A percentile compares a stretch with the other conserved stretches of the same genome.
Conservation (phyloP, 1,284 basidiomycete species). For the Sporisorium exsertum region DNA sequence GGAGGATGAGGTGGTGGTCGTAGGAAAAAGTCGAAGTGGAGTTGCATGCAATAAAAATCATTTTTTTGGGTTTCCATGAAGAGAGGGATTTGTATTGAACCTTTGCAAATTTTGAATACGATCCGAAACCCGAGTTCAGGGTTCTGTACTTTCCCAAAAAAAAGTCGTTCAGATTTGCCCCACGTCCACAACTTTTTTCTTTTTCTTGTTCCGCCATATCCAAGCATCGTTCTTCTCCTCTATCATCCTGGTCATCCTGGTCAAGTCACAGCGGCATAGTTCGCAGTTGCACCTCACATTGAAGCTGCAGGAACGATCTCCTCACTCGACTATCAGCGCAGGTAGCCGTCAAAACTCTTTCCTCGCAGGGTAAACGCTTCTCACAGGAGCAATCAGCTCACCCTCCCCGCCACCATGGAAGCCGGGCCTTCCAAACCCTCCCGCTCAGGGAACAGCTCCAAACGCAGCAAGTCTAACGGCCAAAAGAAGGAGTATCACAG, state of each 20-base stretch:
- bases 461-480: conserved; percentile 7
- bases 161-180: neutral
- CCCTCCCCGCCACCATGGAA: conserved; percentile 26
- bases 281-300: too few species aligned
- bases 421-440: conserved; percentile 41
- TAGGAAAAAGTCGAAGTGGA: conserved; percentile 10
- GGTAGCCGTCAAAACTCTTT: too few species aligned
- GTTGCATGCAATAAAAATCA: conserved; percentile 1
- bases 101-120: conserved; percentile 26
- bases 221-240: neutral
- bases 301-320: too few species aligned
- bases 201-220: conserved; percentile 3
- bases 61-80: neutral
- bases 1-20: neutral
- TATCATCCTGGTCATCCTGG: neutral
- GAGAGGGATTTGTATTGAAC: too few species aligned
- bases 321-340: too few species aligned
- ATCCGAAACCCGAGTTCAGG: conserved; percentile 19
- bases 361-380: too few species aligned
- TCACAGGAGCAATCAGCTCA: conserved; percentile 3
- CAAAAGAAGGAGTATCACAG: conserved; percentile 41
- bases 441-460: conserved; percentile 17
- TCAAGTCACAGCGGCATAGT: too few species aligned
- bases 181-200: conserved; percentile 16
- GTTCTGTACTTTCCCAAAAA: conserved; percentile 24